Conservation (phyloP, 2,329 filamentous ascomycete genomes). For the Leptoxyphium fumago region DNA sequence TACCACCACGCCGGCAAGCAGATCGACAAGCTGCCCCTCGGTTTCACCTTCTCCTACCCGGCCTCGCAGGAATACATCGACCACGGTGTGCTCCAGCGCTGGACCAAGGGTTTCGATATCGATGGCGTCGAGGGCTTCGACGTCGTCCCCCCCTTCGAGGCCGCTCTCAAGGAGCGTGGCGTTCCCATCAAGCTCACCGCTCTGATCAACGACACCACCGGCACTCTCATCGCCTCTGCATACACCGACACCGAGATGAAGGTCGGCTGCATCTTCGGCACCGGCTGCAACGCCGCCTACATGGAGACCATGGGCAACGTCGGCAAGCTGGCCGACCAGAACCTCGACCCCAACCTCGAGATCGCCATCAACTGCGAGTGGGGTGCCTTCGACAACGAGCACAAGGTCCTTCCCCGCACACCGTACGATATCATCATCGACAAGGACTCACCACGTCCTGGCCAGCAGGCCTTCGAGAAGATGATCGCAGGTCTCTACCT, state of each 20-base stretch:
- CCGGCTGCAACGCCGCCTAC: slow-evolving; percentile 95
- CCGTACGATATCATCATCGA: slow-evolving; percentile 40
- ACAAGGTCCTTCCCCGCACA: slow-evolving; percentile 71
- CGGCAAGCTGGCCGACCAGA: slow-evolving; percentile 85
- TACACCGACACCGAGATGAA: slow-evolving; percentile 91
- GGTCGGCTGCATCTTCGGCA: slow-evolving; percentile 97
- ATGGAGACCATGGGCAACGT: slow-evolving; percentile 88
- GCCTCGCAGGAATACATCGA: slow-evolving; percentile 89
- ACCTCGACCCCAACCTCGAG: slow-evolving; percentile 56
- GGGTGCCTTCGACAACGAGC: slow-evolving; percentile 91
- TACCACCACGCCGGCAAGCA: slow-evolving; percentile 60
- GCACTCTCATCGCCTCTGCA: slow-evolving; percentile 86
- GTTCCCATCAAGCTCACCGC: slow-evolving; percentile 88
- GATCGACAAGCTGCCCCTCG: slow-evolving; percentile 57
- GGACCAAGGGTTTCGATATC: slow-evolving; percentile 97
- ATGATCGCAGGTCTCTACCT: slow-evolving; percentile 32
- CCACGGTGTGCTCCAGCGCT: slow-evolving; percentile 80
- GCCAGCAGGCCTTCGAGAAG: slow-evolving; percentile 32
- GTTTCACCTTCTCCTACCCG: slow-evolving; percentile 94
- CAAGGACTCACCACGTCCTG: slow-evolving; percentile 28
- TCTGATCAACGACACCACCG: slow-evolving; percentile 94
- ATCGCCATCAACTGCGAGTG: slow-evolving; percentile 98
- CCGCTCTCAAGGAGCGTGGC: slow-evolving; percentile 57
- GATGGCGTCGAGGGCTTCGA: slow-evolving; percentile 80
- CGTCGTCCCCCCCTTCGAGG: slow-evolving; percentile 77